Evolutionary conservation across 2,329 filamentous ascomycete genomes (phyloP), one percentile per base, ranked within the genome.

Genomic region (Chaetomium sp.): DNA sequence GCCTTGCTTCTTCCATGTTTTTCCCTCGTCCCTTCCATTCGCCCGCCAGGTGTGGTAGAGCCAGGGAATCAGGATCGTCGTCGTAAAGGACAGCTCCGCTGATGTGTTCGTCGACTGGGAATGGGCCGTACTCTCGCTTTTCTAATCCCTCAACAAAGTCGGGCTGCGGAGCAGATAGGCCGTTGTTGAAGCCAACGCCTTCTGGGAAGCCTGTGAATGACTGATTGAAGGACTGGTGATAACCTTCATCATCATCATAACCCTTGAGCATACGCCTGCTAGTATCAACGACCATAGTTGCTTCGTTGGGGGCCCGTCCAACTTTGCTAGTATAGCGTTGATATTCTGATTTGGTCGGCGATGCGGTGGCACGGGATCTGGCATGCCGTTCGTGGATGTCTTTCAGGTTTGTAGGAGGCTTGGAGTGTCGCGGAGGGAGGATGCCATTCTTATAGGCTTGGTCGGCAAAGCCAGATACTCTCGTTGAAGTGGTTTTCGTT

Each of bases 141-240:
- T 49, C 37, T 6, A 45, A 32, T 6, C 57, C 54, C 10, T 52
- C 48, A 14, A 53, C 41, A 37, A 56, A 52, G 32, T 59, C 54
- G 2, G 54, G 51, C 41, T 54, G 47, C n/a, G 47, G 51, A 7
- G 54, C 43, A 6, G 48, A 52, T 27, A 59, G 36, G 44, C 57
- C 51, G 14, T 59, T 47, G 47, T 59, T 56, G 38, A 59, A 59
- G 2, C 51, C 57, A 12, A 54, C 32, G 10, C 54, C 33, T 19
- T 47, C 40, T 14, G 51, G 54, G 14, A 59, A 44, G 14, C 27
- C 49, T 1, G 48, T 52, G n/a, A 59, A 56, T 2, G 54, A 19
- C n/a, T 38, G 57, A 42, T 52, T 54, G 34, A 19, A 56, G 5
- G 11, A 38, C 19, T 11, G 6, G 11, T 2, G 34, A 35, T 54